phyloP scores from a whole-genome alignment of 208 protist species.

The Phytomonas sp. region DNA sequence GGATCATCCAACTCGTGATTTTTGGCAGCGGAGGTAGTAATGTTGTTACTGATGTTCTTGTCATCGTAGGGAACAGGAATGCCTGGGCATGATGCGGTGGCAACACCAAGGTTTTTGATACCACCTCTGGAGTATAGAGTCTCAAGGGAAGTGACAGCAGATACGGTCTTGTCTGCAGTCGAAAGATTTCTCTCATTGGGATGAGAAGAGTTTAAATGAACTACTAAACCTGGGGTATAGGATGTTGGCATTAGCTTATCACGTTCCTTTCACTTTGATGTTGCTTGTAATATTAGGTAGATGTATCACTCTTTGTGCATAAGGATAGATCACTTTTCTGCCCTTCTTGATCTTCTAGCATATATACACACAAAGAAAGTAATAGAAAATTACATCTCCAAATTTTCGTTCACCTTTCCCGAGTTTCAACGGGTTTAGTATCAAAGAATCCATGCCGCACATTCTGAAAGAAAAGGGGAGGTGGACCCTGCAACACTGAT shows the following conservation, averaged over 20 bases:
- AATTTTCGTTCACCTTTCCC: neutral
- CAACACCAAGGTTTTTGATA: neutral
- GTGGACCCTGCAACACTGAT: neutral
- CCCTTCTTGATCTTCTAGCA: neutral
- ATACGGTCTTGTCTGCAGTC: neutral
- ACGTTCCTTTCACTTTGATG: neutral
- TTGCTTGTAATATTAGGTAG: neutral
- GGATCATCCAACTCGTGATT: neutral
- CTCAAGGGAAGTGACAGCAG: neutral
- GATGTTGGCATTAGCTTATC: neutral
- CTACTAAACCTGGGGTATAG: neutral
- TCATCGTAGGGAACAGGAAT: neutral
- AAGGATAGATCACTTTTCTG: neutral
- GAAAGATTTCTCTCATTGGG: neutral
- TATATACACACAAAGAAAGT: neutral
- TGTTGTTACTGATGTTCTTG: conserved; percentile 8
- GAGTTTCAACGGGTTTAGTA: neutral
- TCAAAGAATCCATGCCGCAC: neutral
- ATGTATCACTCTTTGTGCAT: neutral
- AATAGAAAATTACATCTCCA: neutral
- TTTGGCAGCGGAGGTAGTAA: neutral
- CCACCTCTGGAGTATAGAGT: neutral
- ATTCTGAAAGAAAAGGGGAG: neutral
- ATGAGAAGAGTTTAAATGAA: neutral
- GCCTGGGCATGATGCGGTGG: neutral